These are phyloP conservation scores for Viridothelium virens DNA, from an alignment of 495 filamentous ascomycete species.

Conservation along the genomic window DNA sequence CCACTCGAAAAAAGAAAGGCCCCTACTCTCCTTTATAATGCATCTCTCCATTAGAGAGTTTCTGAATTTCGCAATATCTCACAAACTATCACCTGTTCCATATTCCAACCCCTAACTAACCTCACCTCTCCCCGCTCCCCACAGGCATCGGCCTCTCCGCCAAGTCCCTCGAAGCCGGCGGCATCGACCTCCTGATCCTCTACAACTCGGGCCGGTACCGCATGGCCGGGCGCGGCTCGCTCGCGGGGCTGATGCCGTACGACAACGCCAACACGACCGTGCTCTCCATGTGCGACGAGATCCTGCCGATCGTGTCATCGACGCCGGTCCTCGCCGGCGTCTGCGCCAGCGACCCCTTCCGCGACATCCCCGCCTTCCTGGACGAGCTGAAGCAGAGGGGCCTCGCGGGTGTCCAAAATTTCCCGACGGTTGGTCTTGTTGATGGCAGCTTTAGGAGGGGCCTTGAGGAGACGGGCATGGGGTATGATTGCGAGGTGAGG, in stretches of 20 bases:
- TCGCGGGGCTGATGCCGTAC: constrained; percentile 67
- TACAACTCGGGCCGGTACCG: constrained; percentile 68
- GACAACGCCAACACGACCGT: constrained; percentile 64
- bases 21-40: too few relatives aligned
- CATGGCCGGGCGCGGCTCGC: constrained; percentile 62
- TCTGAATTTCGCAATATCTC: too few relatives aligned
- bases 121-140: not conserved
- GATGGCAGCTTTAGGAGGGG: constrained; percentile 58
- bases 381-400: constrained; percentile 49
- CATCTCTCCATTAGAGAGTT: too few relatives aligned
- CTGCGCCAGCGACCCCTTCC: constrained; percentile 60
- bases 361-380: constrained; percentile 50
- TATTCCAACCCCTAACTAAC: not conserved
- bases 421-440: constrained; percentile 63
- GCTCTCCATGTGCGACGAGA: constrained; percentile 51
- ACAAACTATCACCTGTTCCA: too few relatives aligned
- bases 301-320: constrained; percentile 49
- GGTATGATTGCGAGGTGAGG: constrained; percentile 54
- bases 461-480: constrained; percentile 66
- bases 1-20: too few relatives aligned
- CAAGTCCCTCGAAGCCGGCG: constrained; percentile 59
- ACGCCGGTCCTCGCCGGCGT: constrained; percentile 58
- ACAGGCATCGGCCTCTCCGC: constrained; percentile 60
- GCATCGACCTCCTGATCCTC: constrained; percentile 60
- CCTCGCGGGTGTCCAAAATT: constrained; percentile 64